These are phyloP conservation scores for Hirschioporus abietinus DNA, from an alignment of 768 basidiomycete species.

Conservation along the genomic window DNA sequence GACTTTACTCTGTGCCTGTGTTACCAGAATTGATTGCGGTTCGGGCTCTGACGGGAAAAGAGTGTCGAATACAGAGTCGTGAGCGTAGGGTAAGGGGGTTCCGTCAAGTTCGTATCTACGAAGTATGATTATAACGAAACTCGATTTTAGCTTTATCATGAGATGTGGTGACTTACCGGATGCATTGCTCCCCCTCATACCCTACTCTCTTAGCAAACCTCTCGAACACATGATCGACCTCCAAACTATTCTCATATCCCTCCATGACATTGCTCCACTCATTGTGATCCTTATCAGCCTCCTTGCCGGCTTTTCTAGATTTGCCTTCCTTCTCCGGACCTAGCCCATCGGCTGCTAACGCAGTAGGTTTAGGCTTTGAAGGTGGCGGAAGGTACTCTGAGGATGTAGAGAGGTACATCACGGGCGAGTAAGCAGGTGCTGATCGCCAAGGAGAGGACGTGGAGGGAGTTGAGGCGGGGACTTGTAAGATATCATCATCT, in stretches of 20 bases:
- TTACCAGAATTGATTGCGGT: constrained; percentile 41
- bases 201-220: constrained; percentile 70
- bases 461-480: constrained; percentile 50
- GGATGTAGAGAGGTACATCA: constrained; percentile 69
- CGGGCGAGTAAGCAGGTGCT: constrained; percentile 53
- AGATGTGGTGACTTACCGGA: constrained; percentile 56
- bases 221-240: constrained; percentile 83
- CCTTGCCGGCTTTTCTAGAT: constrained; percentile 17
- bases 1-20: constrained; percentile 62
- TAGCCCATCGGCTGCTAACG: constrained; percentile 33
- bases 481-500: constrained; percentile 40
- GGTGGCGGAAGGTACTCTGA: constrained; percentile 66
- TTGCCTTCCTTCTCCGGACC: constrained; percentile 33
- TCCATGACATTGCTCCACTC: constrained; percentile 61
- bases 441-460: constrained; percentile 60
- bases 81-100: constrained; percentile 79
- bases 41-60: constrained; percentile 61
- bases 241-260: constrained; percentile 73
- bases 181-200: constrained; percentile 75
- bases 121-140: constrained; percentile 2
- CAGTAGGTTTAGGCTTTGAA: constrained; percentile 41
- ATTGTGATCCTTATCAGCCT: constrained; percentile 29
- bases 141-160: background rate
- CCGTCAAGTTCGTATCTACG: constrained; percentile 84
- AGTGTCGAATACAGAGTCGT: constrained; percentile 61